Evolutionary conservation across 495 filamentous ascomycete genomes (phyloP).

Genomic region (Xylaria longipes): DNA sequence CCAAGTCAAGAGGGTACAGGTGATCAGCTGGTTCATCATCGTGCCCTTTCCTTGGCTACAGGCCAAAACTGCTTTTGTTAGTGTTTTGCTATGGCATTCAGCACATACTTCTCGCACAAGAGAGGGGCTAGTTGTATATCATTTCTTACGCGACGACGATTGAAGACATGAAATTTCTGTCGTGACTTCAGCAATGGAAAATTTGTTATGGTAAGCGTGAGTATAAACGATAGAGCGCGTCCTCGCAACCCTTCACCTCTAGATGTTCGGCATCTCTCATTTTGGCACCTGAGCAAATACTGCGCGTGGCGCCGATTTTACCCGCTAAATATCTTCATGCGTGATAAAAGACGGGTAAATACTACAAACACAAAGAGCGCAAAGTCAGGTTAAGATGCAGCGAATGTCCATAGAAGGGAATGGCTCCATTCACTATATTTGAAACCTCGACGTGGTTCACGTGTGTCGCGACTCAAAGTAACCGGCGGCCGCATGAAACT

Average conservation of each 20-base stretch:
- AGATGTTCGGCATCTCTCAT: neutral
- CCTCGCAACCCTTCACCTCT: neutral
- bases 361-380: neutral
- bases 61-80: neutral
- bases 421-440: conserved; percentile 1
- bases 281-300: neutral
- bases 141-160: neutral
- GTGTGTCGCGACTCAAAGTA: neutral
- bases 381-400: neutral
- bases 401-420: neutral
- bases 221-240: neutral
- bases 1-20: neutral
- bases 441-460: conserved; percentile 2
- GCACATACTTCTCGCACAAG: neutral
- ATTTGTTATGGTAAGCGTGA: neutral
- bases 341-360: neutral
- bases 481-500: neutral
- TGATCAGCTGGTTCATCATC: neutral
- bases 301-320: conserved; percentile 6
- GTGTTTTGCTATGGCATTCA: neutral
- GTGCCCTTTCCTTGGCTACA: neutral
- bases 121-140: neutral
- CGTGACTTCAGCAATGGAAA: neutral
- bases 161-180: neutral
- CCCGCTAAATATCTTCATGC: conserved; percentile 8